Evolutionary conservation across 2,329 filamentous ascomycete species (phyloP), one percentile per base, ranked within the genome.

Genomic region (Huntiella abstrusa): DNA sequence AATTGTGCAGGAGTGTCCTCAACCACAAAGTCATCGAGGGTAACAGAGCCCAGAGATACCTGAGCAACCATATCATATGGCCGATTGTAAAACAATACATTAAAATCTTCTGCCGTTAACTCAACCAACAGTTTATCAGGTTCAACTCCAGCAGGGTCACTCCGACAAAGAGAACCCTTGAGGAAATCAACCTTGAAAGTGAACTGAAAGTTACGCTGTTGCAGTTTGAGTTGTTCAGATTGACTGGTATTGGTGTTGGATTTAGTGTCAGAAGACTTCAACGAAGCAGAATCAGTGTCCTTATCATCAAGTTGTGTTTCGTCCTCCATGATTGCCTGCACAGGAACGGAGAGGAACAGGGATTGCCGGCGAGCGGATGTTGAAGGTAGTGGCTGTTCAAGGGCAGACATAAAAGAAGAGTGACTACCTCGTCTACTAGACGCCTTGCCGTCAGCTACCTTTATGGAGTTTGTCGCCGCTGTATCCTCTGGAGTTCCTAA

Each of bases 141-240:
- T 51, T 78, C 78, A 51, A 72, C 72, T 41, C 78, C 77, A 53
- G 88, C 79, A 0, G 83, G 75, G 55, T 95, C 86, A 47, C 87
- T 85, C 52, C 79, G 77, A 60, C 84, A 98, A 1, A 99, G 67
- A 1, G 91, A 96, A 2, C 91, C 91, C 61, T 92, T 87, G 40
- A 99, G 71, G 51, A 82, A 85, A 56, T 94, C 91, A 33, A 98
- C 91, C 6, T 84, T 86, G 60, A 99, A 98, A 53, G 87, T 92
- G 64, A 98, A 84, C 59, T 98, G 86, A 54, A 99, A 96, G 52
- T 81, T 88, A 39, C 83, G 80, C 55, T 95, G 87, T 55, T 92
- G 83, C 41, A 91, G 67, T 55, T 82, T 83, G 33, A 50, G 45
- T 17, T 50, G 44, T 11, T 50, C 41, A 12, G 44, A 41, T 15